Base-by-base conservation (phyloP, 2,329 filamentous ascomycete genomes). In the Helminthosporium solani region DNA sequence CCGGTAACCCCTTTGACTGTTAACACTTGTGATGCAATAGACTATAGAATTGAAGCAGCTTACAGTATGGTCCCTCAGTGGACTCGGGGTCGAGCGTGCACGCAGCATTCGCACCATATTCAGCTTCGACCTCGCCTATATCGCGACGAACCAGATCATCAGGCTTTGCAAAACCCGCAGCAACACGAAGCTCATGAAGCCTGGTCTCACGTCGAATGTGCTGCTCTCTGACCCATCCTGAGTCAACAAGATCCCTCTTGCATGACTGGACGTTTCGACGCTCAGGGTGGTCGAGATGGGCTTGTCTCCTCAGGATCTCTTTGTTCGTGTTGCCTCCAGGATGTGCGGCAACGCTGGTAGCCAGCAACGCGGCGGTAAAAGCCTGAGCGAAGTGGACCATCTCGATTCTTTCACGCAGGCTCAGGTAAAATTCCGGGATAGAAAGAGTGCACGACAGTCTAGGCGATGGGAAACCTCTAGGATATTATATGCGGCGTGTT, bases 1-100 rank as follows among this genome's bases (percentile, higher is more conserved):
- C 78, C 79, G 14, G 64, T 60, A 40, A 81, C 76, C 57, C 59
- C 63, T 67, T 34, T 6, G 3, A 7, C 8, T 25, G 39, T 51
- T 21, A 48, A 28, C 21, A 19, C n/a, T 2, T 9, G 8, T 23
- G 16, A 30, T 21, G n/a, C 16, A 14, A 30, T 21, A 5, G 1
- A 40, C n/a, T 6, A n/a, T 19, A 9, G 15, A 11, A 19, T 7
- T 33, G 19, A 2, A 2, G 20, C 12, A 15, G 37, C 61, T 48
- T 51, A 67, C 64, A 70, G 52, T 68, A 70, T 31, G 65, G 63
- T 11, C 62, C 66, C 40, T 69, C 63, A 4, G 61, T 67, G 14
- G 53, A 38, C 40, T 69, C 65, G 19, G 65, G 61, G 33, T 66
- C 57, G 18, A 70, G 59, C 2, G 66, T 68, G 52, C 64, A 69